A percentile compares a stretch with the other conserved stretches of the same genome.
Evolutionary conservation across 495 filamentous ascomycete species (phyloP).

Genomic region (Annulohypoxylon maeteangense): DNA sequence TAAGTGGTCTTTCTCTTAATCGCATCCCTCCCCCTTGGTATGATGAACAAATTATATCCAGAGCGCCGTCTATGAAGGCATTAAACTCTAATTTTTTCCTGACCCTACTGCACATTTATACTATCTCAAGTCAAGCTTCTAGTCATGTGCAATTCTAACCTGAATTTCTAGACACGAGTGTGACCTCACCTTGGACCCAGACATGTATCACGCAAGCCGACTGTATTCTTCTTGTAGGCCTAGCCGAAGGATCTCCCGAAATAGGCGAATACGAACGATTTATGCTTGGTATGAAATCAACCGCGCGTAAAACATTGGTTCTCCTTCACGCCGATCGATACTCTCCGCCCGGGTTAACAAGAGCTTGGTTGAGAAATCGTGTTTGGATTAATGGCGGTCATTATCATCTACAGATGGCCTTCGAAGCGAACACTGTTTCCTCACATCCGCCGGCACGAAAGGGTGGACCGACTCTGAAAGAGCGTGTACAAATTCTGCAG

Average conservation of each 20-base stretch:
- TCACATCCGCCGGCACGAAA: conserved; percentile 80
- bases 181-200: conserved; percentile 97
- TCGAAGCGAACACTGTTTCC: conserved; percentile 79
- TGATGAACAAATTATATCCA: conserved; percentile 56
- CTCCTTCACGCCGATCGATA: conserved; percentile 93
- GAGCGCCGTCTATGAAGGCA: conserved; percentile 56
- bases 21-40: conserved; percentile 35
- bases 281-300: conserved; percentile 95
- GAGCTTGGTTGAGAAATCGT: conserved; percentile 90
- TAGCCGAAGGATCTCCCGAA: conserved; percentile 87
- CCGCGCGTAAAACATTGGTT: conserved; percentile 92
- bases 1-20: conserved; percentile 49
- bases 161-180: conserved; percentile 74
- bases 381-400: conserved; percentile 99
- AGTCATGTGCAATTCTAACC: conserved; percentile 36
- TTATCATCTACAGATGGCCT: conserved; percentile 97
- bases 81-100: conserved; percentile 63
- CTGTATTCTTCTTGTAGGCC: conserved; percentile 89
- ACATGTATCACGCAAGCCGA: conserved; percentile 97
- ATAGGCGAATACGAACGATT: conserved; percentile 98
- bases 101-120: conserved; percentile 36
- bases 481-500: conserved; percentile 92
- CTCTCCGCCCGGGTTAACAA: conserved; percentile 81
- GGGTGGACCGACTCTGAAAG: conserved; percentile 86
- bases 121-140: not conserved